Evolutionary conservation across 2,329 filamentous ascomycete species (phyloP).

Genomic region (Fusarium paranaense): DNA sequence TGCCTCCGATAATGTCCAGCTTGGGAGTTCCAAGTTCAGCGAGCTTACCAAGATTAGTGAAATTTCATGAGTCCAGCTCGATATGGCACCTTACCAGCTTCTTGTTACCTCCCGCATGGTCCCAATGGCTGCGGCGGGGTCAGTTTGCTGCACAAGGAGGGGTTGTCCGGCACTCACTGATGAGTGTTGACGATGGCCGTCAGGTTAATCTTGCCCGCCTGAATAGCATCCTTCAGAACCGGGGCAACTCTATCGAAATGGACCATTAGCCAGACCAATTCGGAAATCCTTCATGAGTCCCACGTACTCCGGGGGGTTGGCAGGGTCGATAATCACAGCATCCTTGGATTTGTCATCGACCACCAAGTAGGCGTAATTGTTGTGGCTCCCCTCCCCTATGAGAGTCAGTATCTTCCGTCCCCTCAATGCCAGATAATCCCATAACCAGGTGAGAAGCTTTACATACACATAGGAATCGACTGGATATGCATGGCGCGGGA

Average conservation of each 20-base stretch:
- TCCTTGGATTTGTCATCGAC: slow-evolving; percentile 83
- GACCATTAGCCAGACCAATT: slow-evolving; percentile 10
- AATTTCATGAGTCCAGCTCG: neutral
- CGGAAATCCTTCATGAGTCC: slow-evolving; percentile 40
- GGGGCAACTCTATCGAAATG: slow-evolving; percentile 63
- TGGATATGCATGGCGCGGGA: slow-evolving; percentile 79
- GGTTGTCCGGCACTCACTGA: slow-evolving; percentile 71
- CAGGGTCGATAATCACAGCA: slow-evolving; percentile 83
- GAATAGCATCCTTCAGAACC: slow-evolving; percentile 78
- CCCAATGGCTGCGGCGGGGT: slow-evolving; percentile 77
- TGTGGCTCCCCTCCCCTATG: slow-evolving; percentile 78
- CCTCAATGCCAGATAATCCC: neutral
- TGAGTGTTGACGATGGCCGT: slow-evolving; percentile 96
- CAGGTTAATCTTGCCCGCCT: slow-evolving; percentile 80
- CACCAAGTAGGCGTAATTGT: slow-evolving; percentile 90
- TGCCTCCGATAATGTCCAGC: slow-evolving; percentile 86
- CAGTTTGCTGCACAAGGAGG: neutral
- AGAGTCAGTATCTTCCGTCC: slow-evolving; percentile 16
- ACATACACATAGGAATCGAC: slow-evolving; percentile 89
- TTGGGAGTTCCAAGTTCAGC: slow-evolving; percentile 65
- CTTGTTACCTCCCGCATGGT: slow-evolving; percentile 92
- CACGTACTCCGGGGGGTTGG: slow-evolving; percentile 78
- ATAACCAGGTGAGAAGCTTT: neutral
- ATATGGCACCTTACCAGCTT: slow-evolving; percentile 70
- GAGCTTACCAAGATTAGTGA: slow-evolving; percentile 42